Base-by-base conservation (phyloP, 768 basidiomycete genomes). In the Lactifluus subvellereus region DNA sequence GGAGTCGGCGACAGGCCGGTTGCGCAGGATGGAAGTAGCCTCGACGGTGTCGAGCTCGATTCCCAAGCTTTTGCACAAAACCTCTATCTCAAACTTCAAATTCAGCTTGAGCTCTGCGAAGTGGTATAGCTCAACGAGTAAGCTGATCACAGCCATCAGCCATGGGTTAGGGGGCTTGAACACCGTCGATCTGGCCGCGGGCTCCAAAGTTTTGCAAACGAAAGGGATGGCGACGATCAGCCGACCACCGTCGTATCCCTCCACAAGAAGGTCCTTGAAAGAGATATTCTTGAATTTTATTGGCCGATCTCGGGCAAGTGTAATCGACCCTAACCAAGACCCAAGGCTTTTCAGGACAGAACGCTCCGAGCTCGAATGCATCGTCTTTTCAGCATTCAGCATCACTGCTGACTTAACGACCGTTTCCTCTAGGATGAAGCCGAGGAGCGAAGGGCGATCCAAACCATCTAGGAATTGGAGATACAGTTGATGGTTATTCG, bases 131-230 rank as follows among this genome's bases (percentile, higher is more conserved):
- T 99, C 97, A 49, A 86, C 91, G 50, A 98, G 83, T 48, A 98
- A 80, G 67, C 89, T 85, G 69, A 98, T 80, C 66, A 99, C 91
- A 0, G 91, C 95, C 89, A 98, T 95, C 54, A 99, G 76, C 97
- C 97, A 99, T 2, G 97, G 97, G 73, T 98, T 99, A 30, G 97
- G 97, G 20, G 94, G 89, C 70, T 83, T 88, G 84, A 99, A 99
- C 32, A 98, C 90, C 67, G 80, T 87, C 37, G 96, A 98, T 71
- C 88, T 86, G 53, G 87, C 82, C 65, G 92, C 94, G 51, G 91
- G 91, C 72, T 94, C 91, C 51, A 99, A 82, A 1, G 94, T 89
- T 75, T 97, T 97, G 84, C 96, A 98, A 42, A 98, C 92, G 73
- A 98, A 99, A 0, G 97, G 94, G 61, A 99, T 97, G 10, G 94